phyloP scores from a whole-genome alignment of 1,284 basidiomycete species.

The Veloboletus limbatus region DNA sequence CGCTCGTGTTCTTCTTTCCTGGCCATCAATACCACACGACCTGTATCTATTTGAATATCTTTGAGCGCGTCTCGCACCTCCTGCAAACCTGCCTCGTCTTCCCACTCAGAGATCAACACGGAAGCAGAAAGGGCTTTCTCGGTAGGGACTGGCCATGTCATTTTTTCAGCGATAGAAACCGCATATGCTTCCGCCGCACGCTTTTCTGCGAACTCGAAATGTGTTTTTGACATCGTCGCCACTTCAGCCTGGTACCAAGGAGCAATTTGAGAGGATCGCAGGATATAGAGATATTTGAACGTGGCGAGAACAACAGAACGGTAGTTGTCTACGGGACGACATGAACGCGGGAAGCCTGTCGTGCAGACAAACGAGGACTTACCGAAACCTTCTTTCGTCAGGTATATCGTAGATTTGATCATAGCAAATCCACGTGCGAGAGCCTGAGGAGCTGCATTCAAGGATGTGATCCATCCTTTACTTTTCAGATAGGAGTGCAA shows the following conservation, averaged over 20 bases:
- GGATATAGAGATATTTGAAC: conserved; percentile 87
- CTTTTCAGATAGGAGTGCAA: conserved; percentile 90
- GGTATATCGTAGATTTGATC: conserved; percentile 81
- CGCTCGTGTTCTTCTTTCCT: conserved; percentile 64
- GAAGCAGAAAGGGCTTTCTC: conserved; percentile 78
- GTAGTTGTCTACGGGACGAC: conserved; percentile 57
- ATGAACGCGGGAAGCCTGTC: conserved; percentile 9
- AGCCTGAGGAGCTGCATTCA: conserved; percentile 74
- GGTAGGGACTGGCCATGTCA: conserved; percentile 80
- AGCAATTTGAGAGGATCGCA: conserved; percentile 70
- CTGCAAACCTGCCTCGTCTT: conserved; percentile 49
- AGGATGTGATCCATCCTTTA: conserved; percentile 86
- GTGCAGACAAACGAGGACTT: conserved; percentile 31
- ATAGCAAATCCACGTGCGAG: conserved; percentile 84
- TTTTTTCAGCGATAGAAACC: conserved; percentile 71
- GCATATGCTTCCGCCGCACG: conserved; percentile 79
- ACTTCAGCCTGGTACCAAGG: conserved; percentile 81
- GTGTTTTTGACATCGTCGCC: conserved; percentile 68
- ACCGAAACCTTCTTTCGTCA: conserved; percentile 90
- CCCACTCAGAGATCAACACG: conserved; percentile 77
- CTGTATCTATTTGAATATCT: conserved; percentile 38
- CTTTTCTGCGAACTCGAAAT: conserved; percentile 92
- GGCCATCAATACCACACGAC: conserved; percentile 78
- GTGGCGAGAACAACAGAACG: conserved; percentile 68
- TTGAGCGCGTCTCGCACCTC: conserved; percentile 68